Evolutionary conservation across 2,329 filamentous ascomycete genomes (phyloP).

Genomic region (Ploettnerulaceae sp.): DNA sequence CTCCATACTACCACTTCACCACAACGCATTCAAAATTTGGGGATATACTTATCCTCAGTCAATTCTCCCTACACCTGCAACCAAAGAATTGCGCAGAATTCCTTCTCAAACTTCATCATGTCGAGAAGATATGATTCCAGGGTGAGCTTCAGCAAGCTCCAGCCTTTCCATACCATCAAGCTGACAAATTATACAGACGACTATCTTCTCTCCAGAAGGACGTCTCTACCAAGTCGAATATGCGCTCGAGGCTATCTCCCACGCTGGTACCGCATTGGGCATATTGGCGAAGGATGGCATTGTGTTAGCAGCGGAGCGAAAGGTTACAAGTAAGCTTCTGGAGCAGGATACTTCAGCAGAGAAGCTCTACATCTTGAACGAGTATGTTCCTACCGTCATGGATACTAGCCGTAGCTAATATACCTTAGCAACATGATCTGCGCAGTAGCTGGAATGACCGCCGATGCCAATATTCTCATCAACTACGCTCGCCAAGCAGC

Average conservation of each 20-base stretch:
- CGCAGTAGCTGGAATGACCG: conserved; percentile 97
- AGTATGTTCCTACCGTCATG: conserved; percentile 53
- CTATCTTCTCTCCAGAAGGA: conserved; percentile 98
- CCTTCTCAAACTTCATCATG: conserved; percentile 50
- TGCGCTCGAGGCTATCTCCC: conserved; percentile 96
- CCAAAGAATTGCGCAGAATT: neutral
- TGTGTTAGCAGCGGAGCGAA: conserved; percentile 93
- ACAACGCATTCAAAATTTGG: conserved; percentile 16
- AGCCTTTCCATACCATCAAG: conserved; percentile 22
- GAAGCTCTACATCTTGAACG: conserved; percentile 99
- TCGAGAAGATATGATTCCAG: conserved; percentile 96
- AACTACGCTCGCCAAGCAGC: conserved; percentile 98
- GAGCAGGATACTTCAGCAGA: conserved; percentile 99
- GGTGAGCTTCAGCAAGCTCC: conserved; percentile 51
- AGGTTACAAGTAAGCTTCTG: conserved; percentile 97
- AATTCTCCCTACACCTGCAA: neutral
- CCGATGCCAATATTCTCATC: conserved; percentile 99
- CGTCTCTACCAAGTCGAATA: conserved; percentile 99
- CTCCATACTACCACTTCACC: conserved; percentile 3
- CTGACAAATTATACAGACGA: conserved; percentile 59
- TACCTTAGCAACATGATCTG: conserved; percentile 93
- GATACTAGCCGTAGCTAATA: conserved; percentile 11
- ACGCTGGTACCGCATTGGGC: conserved; percentile 92
- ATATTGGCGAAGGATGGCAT: conserved; percentile 98
- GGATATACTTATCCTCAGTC: conserved; percentile 4